phyloP scores from a whole-genome alignment of 306 rosid species.

The Citrullus mucosospermus region DNA sequence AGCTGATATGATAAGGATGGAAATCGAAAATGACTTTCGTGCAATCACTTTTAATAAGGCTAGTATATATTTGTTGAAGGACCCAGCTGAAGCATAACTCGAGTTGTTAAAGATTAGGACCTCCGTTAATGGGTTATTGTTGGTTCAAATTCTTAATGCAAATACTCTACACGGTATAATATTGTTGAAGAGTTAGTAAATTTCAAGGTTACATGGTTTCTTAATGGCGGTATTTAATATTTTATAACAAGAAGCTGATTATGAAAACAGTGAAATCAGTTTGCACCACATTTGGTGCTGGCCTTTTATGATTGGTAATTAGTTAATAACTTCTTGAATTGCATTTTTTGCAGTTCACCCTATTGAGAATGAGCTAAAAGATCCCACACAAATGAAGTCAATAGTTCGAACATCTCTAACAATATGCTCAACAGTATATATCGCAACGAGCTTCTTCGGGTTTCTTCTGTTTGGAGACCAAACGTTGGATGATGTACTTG shows the following conservation, averaged over 20 bases:
- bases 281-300: neutral
- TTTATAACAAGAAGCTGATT: neutral
- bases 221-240: neutral
- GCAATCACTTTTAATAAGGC: neutral
- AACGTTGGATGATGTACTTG: constrained; percentile 55
- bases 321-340: neutral
- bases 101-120: neutral
- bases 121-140: neutral
- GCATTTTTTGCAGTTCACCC: constrained; percentile 46
- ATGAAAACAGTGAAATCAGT: neutral
- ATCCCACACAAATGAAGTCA: constrained; percentile 40
- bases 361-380: constrained; percentile 45
- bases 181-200: neutral
- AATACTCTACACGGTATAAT: neutral
- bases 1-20: neutral
- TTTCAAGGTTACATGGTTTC: neutral
- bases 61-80: neutral
- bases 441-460: constrained; percentile 50
- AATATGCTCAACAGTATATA: constrained; percentile 39
- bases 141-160: neutral
- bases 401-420: constrained; percentile 36
- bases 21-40: neutral
- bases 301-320: neutral
- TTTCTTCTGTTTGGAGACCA: constrained; percentile 58
- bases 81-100: neutral